Percentiles rank a stretch among this genome's conserved stretches.
These are phyloP conservation scores for Eucalyptus tenuipes DNA, from an alignment of 345 rosid species.

Conservation along the genomic window DNA sequence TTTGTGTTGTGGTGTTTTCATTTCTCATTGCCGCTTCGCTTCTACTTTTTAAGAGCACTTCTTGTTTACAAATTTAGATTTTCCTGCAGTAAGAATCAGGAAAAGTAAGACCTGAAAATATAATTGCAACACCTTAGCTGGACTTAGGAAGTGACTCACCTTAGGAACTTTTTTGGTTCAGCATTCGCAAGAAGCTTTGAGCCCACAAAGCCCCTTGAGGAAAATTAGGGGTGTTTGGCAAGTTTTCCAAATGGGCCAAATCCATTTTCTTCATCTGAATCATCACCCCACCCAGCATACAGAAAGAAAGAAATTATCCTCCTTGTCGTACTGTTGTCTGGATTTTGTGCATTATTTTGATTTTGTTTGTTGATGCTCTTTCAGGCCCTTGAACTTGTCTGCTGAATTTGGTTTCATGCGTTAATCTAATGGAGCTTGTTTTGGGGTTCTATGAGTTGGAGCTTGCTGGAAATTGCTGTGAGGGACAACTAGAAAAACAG, in stretches of 20 bases:
- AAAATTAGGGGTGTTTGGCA: background rate
- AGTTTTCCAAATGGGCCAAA: background rate
- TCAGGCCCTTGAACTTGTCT: background rate
- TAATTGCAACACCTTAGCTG: background rate
- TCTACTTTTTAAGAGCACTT: background rate
- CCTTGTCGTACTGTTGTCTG: background rate
- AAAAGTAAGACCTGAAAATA: conserved; percentile 11
- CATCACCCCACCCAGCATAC: background rate
- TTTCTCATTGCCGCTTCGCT: background rate
- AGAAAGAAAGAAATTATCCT: background rate
- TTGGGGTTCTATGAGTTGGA: conserved; percentile 30
- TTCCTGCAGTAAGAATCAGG: conserved; percentile 25
- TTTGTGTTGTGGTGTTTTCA: background rate
- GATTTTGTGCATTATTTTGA: background rate
- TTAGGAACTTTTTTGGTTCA: too few species aligned
- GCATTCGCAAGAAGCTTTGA: too few species aligned
- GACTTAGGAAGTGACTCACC: background rate
- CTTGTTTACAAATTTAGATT: conserved; percentile 19
- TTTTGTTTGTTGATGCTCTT: background rate
- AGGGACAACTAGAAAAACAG: conserved; percentile 63
- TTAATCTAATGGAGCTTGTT: background rate
- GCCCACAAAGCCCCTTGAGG: background rate
- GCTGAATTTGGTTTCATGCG: background rate
- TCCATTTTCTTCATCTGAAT: background rate
- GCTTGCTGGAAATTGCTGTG: conserved; percentile 62